These are phyloP conservation scores for Isatis tinctoria DNA, from an alignment of 345 rosid species.

Conservation along the genomic window DNA sequence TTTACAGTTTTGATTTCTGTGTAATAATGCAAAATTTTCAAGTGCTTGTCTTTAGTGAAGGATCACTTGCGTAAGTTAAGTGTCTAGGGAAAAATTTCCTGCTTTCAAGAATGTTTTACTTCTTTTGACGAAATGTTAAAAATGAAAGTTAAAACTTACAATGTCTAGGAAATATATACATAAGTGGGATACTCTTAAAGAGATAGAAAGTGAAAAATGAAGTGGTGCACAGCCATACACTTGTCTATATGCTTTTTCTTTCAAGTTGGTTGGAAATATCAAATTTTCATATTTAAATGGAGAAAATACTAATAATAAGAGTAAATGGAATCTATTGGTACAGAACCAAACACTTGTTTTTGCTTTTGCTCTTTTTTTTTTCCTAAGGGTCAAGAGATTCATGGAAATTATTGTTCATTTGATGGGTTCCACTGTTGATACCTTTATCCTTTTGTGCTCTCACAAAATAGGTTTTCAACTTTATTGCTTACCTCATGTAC, in stretches of 20 bases:
- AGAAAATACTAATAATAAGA: no score
- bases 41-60: no score
- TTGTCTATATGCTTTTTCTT: slow-evolving; percentile 21
- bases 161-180: no score
- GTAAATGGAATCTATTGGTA: slow-evolving; percentile 23
- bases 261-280: slow-evolving; percentile 49
- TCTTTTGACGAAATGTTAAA: no score
- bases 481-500: slow-evolving; percentile 25
- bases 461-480: background rate
- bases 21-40: no score
- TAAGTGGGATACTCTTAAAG: no score
- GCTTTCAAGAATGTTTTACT: no score
- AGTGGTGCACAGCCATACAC: slow-evolving; percentile 12
- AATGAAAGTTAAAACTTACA: no score
- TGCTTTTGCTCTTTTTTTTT: background rate
- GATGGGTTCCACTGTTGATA: slow-evolving; percentile 27
- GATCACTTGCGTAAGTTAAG: no score
- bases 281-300: slow-evolving; percentile 28
- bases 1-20: no score
- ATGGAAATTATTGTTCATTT: slow-evolving; percentile 20
- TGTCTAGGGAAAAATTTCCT: no score
- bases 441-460: slow-evolving; percentile 24
- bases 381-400: background rate
- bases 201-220: slow-evolving; percentile 3
- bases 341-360: slow-evolving; percentile 22